Percentiles rank a stretch among this genome's conserved stretches.
Conservation (phyloP, 2,329 filamentous ascomycete species). For the Ilyonectria robusta region DNA sequence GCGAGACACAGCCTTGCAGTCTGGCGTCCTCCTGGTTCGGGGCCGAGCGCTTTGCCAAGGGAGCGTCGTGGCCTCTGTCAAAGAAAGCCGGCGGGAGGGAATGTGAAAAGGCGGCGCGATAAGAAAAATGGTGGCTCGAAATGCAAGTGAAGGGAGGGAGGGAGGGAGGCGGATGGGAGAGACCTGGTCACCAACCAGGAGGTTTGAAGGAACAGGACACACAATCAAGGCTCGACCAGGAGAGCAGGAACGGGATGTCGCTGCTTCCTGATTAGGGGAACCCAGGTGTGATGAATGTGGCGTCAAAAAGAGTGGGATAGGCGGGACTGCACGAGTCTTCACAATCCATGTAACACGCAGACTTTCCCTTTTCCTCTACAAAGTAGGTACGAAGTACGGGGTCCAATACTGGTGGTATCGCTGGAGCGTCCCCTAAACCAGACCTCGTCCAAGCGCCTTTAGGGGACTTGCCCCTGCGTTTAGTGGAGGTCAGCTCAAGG, state of each 20-base stretch:
- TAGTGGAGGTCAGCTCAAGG: not conserved
- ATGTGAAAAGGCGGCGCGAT: conserved; percentile 20
- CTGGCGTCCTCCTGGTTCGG: conserved; percentile 8
- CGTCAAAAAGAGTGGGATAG: conserved; percentile 11
- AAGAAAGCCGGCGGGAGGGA: conserved; percentile 49
- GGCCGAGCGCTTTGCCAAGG: conserved; percentile 37
- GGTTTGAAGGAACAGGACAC: conserved; percentile 25
- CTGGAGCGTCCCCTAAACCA: not conserved
- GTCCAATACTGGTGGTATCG: no score
- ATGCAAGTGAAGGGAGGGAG: conserved; percentile 31
- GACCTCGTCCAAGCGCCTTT: not conserved
- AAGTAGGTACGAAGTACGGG: no score
- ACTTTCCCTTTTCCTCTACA: not conserved
- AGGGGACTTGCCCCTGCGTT: not conserved
- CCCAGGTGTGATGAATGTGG: conserved; percentile 12
- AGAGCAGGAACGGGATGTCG: conserved; percentile 9
- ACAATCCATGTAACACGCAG: not conserved
- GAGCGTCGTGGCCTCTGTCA: conserved; percentile 55
- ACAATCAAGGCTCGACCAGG: conserved; percentile 11
- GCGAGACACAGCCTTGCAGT: conserved; percentile 23
- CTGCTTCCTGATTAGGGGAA: conserved; percentile 21
- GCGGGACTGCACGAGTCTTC: conserved; percentile 13
- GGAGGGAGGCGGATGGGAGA: conserved; percentile 13
- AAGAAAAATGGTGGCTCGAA: conserved; percentile 28
- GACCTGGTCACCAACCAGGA: conserved; percentile 35